phyloP scores from a whole-genome alignment of 352 stramenopile genomes.

The Phytophthora rubi region DNA sequence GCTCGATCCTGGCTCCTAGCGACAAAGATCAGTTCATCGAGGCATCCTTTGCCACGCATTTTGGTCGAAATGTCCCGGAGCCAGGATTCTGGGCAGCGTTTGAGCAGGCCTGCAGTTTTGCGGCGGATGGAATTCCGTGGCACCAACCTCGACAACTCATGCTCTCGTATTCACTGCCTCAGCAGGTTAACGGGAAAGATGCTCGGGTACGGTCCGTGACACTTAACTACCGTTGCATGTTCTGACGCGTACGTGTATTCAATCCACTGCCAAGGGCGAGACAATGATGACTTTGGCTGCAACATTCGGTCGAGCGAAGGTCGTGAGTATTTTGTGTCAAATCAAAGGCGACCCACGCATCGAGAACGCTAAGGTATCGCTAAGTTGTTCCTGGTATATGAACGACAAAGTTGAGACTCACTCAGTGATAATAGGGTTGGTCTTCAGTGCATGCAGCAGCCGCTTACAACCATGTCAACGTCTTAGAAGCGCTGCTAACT shows the following conservation, averaged over 20 bases:
- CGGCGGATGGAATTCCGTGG: slow-evolving; percentile 41
- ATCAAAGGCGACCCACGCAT: slow-evolving; percentile 64
- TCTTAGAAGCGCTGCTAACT: slow-evolving; percentile 53
- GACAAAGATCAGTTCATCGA: slow-evolving; percentile 59
- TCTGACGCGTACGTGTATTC: background rate
- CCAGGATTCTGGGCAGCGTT: slow-evolving; percentile 62
- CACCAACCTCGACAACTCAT: slow-evolving; percentile 52
- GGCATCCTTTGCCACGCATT: slow-evolving; percentile 56
- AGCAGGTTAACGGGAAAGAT: slow-evolving; percentile 73
- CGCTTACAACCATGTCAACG: slow-evolving; percentile 53
- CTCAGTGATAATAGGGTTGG: slow-evolving; percentile 44
- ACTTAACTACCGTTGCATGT: background rate
- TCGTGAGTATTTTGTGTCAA: slow-evolving; percentile 69
- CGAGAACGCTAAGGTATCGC: slow-evolving; percentile 65
- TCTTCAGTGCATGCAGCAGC: slow-evolving; percentile 65
- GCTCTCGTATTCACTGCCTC: slow-evolving; percentile 63
- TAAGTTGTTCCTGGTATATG: background rate
- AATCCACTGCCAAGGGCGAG: slow-evolving; percentile 46
- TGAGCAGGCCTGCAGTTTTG: slow-evolving; percentile 55
- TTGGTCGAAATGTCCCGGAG: slow-evolving; percentile 44
- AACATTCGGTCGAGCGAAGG: slow-evolving; percentile 49
- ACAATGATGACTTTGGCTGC: slow-evolving; percentile 77
- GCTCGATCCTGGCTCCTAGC: slow-evolving; percentile 41
- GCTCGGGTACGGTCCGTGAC: slow-evolving; percentile 31
- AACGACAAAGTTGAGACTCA: background rate